phyloP scores from a whole-genome alignment of 441 rosid species.

The Aquilaria agallochum region DNA sequence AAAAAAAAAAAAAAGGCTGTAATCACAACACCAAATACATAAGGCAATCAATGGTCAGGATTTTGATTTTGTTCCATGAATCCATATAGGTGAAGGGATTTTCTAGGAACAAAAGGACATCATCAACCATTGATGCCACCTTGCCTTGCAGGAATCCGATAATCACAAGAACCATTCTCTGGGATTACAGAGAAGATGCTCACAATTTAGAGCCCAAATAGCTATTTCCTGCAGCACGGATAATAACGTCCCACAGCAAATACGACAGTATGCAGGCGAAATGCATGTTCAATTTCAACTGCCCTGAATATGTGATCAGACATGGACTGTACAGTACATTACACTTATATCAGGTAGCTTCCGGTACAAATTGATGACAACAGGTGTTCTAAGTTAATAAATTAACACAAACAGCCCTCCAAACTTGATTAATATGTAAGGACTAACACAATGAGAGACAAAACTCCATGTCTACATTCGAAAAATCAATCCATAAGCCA shows the following conservation, averaged over 20 bases:
- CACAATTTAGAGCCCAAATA: neutral
- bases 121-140: neutral
- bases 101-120: neutral
- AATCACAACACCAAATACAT: neutral
- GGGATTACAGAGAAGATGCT: conserved; percentile 22
- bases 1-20: neutral
- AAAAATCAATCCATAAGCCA: neutral
- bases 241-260: neutral
- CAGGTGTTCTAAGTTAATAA: too few species aligned
- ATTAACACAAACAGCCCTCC: too few species aligned
- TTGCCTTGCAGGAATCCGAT: conserved; percentile 39
- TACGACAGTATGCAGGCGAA: too few species aligned
- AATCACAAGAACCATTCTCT: conserved; percentile 24
- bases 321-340: neutral
- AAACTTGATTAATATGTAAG: too few species aligned
- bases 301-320: neutral
- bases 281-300: neutral
- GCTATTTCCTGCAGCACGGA: neutral
- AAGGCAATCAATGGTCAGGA: neutral
- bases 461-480: neutral
- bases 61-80: neutral
- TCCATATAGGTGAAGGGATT: neutral
- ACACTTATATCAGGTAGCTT: too few species aligned
- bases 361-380: too few species aligned
- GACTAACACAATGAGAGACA: neutral